These are phyloP conservation scores for Phaffomyces opuntiae DNA, from an alignment of 805 yeast genomes.

Conservation along the genomic window DNA sequence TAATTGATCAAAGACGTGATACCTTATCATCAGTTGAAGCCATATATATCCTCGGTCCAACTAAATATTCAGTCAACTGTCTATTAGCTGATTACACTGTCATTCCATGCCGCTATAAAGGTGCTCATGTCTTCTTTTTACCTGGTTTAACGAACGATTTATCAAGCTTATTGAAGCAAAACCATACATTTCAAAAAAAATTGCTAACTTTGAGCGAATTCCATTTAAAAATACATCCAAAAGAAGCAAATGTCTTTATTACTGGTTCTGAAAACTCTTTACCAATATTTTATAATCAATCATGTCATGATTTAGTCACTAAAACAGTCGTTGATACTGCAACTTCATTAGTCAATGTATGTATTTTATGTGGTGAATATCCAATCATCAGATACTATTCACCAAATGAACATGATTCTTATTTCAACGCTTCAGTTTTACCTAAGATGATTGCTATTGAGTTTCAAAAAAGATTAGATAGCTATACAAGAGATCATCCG, in stretches of 20 bases:
- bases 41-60: conserved; percentile 70
- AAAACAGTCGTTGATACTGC: conserved; percentile 55
- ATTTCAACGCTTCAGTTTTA: conserved; percentile 48
- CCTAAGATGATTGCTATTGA: conserved; percentile 66
- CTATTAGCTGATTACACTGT: conserved; percentile 65
- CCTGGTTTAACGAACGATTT: conserved; percentile 43
- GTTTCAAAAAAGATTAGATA: conserved; percentile 66
- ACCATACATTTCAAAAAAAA: conserved; percentile 23
- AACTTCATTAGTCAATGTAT: conserved; percentile 57
- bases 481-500: conserved; percentile 61
- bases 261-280: conserved; percentile 55
- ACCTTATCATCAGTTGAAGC: conserved; percentile 67
- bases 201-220: conserved; percentile 31
- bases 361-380: conserved; percentile 78
- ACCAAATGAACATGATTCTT: conserved; percentile 39
- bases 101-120: conserved; percentile 63
- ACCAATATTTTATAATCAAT: conserved; percentile 63
- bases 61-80: conserved; percentile 64
- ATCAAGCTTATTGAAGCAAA: conserved; percentile 23
- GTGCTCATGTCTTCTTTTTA: conserved; percentile 65
- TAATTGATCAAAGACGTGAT: conserved; percentile 53
- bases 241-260: conserved; percentile 68
- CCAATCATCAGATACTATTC: conserved; percentile 77
- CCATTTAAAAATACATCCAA: conserved; percentile 49
- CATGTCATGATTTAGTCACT: conserved; percentile 55